Base-by-base conservation (phyloP, 805 yeast genomes). In the Candida alai region DNA sequence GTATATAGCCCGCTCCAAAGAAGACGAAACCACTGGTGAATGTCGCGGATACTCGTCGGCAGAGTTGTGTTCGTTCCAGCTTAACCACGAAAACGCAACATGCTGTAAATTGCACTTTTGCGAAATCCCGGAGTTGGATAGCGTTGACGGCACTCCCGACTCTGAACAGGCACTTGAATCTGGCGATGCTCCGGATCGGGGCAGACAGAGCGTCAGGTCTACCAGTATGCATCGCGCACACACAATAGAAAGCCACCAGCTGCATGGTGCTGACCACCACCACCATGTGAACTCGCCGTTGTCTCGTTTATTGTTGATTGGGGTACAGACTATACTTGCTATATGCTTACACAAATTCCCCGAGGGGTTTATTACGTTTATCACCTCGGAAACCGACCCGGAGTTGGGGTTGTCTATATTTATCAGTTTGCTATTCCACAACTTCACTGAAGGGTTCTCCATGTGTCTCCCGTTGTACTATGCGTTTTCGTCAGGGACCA, bases 381-480 rank as follows among this genome's bases (percentile, higher is more conserved):
- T 83, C 21, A 88, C 93, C 0, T 71, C 87, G 2, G 84, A 82
- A 49, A 76, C 83, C 2, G 60, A 70, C 39, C 64, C 66, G 4
- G 58, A 68, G 20, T 60, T 88, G 18, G 97, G 97, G 0, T 47
- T 87, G 14, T 72, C 86, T 11, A 86, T 90, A 9, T 89, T 93
- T 50, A 55, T 89, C 14, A 87, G 96, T 30, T 68, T 90, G 51
- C 76, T 88, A 9, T 75, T 93, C 19, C 98, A 90, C 61, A 93
- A 93, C 56, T 80, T 87, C 45, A 81, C 89, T 15, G 98, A 90
- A 56, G 98, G 97, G 0, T 88, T 93, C 54, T 78, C 93, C 11
- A 89, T 90, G 84, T 86, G 95, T 10, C 66, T 89, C 29, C 97
- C 97, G 0, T 65, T 90, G 20, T 93, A 82, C 52, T 74, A 89